Conservation (phyloP, 768 basidiomycete species). For the Ramaria sp. region DNA sequence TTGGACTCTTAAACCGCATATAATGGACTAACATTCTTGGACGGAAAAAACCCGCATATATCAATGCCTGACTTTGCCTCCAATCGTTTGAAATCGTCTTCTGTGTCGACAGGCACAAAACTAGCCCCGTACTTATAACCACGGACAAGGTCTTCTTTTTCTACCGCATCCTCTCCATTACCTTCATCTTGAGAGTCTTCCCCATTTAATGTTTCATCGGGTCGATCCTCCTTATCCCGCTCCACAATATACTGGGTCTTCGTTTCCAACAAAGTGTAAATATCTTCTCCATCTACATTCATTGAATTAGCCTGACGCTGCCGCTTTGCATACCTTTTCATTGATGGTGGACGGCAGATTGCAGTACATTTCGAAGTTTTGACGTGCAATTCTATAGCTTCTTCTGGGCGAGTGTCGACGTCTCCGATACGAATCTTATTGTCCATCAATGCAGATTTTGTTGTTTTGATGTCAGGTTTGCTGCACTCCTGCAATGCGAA, state of each 20-base stretch:
- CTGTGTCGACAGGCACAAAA: constrained; percentile 68
- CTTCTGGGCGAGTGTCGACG: constrained; percentile 46
- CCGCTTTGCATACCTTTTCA: constrained; percentile 58
- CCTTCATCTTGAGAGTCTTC: constrained; percentile 8
- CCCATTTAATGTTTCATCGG: constrained; percentile 31
- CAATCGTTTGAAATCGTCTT: constrained; percentile 69
- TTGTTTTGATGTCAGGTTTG: constrained; percentile 51
- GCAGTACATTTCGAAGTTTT: constrained; percentile 77
- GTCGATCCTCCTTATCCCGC: constrained; percentile 20
- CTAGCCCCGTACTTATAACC: constrained; percentile 89
- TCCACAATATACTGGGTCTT: constrained; percentile 51
- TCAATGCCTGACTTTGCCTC: constrained; percentile 79
- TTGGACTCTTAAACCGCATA: not conserved
- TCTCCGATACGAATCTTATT: constrained; percentile 75
- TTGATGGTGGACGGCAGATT: constrained; percentile 51
- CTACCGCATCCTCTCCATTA: constrained; percentile 24
- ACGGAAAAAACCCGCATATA: constrained; percentile 72
- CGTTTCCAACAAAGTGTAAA: constrained; percentile 31
- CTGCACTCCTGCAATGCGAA: constrained; percentile 51
- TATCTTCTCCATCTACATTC: constrained; percentile 14
- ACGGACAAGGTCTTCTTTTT: constrained; percentile 67
- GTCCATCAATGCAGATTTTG: constrained; percentile 54
- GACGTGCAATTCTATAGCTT: constrained; percentile 64
- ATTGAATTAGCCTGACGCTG: constrained; percentile 18
- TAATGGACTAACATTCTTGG: constrained; percentile 39